These are phyloP conservation scores for Globisporangium ultimum DNA, from an alignment of 352 stramenopile genomes.

Conservation along the genomic window DNA sequence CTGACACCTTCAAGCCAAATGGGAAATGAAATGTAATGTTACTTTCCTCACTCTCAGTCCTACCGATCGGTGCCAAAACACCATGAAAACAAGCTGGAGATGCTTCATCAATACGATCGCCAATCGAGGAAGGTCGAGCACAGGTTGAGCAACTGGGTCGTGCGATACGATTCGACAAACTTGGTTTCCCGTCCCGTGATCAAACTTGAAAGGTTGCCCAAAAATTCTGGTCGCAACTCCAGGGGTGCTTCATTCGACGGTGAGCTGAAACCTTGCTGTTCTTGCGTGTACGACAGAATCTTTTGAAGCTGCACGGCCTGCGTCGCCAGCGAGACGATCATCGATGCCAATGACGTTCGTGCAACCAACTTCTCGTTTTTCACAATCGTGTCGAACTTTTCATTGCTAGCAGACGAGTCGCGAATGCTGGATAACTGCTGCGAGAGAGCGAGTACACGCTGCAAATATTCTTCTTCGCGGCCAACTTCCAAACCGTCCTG, in stretches of 20 bases:
- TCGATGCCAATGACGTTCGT: constrained; percentile 55
- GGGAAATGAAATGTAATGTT: too few relatives aligned
- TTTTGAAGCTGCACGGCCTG: constrained; percentile 50
- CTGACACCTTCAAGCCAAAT: too few relatives aligned
- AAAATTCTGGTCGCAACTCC: constrained; percentile 49
- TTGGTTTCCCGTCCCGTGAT: constrained; percentile 38
- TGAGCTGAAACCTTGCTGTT: constrained; percentile 26
- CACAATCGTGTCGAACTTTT: constrained; percentile 9
- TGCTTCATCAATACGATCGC: constrained; percentile 31
- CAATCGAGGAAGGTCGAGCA: constrained; percentile 64
- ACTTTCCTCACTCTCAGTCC: not conserved
- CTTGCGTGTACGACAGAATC: constrained; percentile 44
- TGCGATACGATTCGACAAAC: constrained; percentile 56
- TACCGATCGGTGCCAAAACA: not conserved
- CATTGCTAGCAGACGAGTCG: constrained; percentile 14
- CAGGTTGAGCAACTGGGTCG: constrained; percentile 48
- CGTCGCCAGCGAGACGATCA: constrained; percentile 55
- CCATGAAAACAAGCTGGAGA: not conserved
- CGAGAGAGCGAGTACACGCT: constrained; percentile 55
- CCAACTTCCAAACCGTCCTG: constrained; percentile 53
- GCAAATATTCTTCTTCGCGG: constrained; percentile 52
- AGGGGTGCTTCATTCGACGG: constrained; percentile 22
- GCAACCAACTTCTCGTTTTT: constrained; percentile 26
- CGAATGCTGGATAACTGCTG: constrained; percentile 45
- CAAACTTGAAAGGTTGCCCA: constrained; percentile 32